phyloP scores from a whole-genome alignment of 371 early-diverging fungal genomes.

The Mucor circinelloides region DNA sequence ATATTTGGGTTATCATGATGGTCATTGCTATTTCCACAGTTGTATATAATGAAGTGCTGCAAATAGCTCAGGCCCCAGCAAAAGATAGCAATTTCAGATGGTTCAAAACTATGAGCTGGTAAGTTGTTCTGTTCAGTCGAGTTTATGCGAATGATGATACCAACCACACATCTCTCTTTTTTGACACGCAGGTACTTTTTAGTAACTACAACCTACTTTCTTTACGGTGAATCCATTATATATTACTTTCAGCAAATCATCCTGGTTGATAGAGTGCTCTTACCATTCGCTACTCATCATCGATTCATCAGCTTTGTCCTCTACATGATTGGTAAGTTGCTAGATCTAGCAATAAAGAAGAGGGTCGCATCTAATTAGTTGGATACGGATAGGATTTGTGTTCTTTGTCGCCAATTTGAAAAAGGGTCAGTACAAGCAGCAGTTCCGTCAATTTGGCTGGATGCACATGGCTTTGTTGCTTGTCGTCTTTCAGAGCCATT shows the following conservation, averaged over 20 bases:
- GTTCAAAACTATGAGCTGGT: slow-evolving; percentile 90
- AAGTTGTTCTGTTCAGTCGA: slow-evolving; percentile 9
- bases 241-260: slow-evolving; percentile 82
- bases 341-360: neutral
- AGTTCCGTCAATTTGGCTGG: slow-evolving; percentile 95
- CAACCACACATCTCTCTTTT: neutral
- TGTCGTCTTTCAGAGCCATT: slow-evolving; percentile 89
- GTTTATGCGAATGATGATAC: neutral
- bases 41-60: slow-evolving; percentile 87
- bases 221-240: slow-evolving; percentile 93
- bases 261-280: slow-evolving; percentile 79
- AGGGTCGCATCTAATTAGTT: neutral
- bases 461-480: slow-evolving; percentile 94
- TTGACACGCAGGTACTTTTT: slow-evolving; percentile 70
- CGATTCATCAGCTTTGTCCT: slow-evolving; percentile 91
- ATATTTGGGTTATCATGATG: slow-evolving; percentile 72
- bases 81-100: slow-evolving; percentile 84
- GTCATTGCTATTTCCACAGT: slow-evolving; percentile 78
- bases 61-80: slow-evolving; percentile 78
- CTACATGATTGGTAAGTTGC: slow-evolving; percentile 73
- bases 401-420: slow-evolving; percentile 92
- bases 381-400: slow-evolving; percentile 72
- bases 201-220: slow-evolving; percentile 84
- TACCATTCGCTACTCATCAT: slow-evolving; percentile 91
- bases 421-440: slow-evolving; percentile 86